These are phyloP conservation scores for Harringtonia aguacate DNA, from an alignment of 2,329 filamentous ascomycete species.

Conservation along the genomic window DNA sequence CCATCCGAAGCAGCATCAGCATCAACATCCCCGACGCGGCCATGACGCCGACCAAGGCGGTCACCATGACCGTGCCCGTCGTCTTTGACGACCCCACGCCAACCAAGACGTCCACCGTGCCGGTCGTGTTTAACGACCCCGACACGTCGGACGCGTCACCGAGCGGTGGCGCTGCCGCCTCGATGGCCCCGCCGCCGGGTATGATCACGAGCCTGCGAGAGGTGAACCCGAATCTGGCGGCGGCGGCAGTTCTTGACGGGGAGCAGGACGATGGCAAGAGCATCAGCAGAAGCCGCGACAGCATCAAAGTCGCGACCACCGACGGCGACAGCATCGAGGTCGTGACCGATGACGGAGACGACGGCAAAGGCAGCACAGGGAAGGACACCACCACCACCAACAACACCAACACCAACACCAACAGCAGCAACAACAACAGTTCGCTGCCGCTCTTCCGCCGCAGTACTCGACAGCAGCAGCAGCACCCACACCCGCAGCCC, in stretches of 20 bases:
- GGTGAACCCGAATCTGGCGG: conserved; percentile 38
- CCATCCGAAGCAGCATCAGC: not conserved
- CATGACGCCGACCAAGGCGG: not conserved
- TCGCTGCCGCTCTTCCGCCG: conserved; percentile 39
- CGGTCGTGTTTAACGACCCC: conserved; percentile 15
- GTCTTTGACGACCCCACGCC: not conserved
- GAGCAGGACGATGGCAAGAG: not conserved
- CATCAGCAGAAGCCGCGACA: no score
- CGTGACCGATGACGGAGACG: not conserved
- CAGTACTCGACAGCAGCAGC: conserved; percentile 21
- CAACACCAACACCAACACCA: no score
- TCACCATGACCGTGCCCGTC: not conserved
- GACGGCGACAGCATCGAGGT: not conserved
- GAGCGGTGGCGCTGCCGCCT: not conserved
- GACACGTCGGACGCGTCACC: conserved; percentile 11
- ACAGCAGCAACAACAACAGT: conserved; percentile 19
- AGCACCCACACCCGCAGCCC: no score
- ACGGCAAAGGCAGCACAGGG: no score
- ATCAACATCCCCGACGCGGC: not conserved
- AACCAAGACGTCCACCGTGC: conserved; percentile 1
- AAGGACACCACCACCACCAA: no score
- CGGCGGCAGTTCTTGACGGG: conserved; percentile 27
- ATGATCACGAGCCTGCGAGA: conserved; percentile 40
- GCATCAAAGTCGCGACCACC: no score
- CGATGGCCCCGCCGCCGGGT: conserved; percentile 2